These are phyloP conservation scores for Murraya koenigii DNA, from an alignment of 345 rosid species.

Conservation along the genomic window DNA sequence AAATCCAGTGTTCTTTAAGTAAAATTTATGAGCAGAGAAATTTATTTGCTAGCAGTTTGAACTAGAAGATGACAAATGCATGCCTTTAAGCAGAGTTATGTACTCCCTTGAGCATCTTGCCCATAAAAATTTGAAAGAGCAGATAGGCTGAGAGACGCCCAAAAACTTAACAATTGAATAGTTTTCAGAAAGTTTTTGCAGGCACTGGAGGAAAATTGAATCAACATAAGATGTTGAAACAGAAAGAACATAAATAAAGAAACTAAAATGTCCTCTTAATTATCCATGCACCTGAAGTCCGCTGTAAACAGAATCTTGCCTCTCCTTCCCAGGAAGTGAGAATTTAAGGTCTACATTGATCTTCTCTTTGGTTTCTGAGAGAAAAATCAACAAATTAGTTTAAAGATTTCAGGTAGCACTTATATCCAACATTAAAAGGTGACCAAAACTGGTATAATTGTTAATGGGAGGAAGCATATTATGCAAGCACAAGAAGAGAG, in stretches of 20 bases:
- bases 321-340: slow-evolving; percentile 88
- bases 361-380: slow-evolving; percentile 51
- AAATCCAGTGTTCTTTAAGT: neutral
- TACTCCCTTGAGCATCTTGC: neutral
- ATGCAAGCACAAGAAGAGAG: neutral
- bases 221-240: neutral
- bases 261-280: neutral
- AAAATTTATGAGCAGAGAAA: neutral
- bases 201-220: neutral
- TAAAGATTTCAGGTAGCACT: slow-evolving; percentile 7
- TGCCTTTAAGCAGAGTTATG: neutral
- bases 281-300: slow-evolving; percentile 73
- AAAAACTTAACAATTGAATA: neutral
- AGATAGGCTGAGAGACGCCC: neutral
- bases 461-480: neutral
- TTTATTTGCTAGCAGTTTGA: neutral
- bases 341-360: slow-evolving; percentile 65
- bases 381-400: slow-evolving; percentile 12
- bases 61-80: neutral
- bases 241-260: neutral
- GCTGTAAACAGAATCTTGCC: slow-evolving; percentile 89
- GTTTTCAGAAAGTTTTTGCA: neutral
- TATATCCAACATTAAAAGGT: neutral
- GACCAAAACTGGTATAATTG: neutral
- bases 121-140: neutral